Evolutionary conservation across 192 early-diverging fungal species (phyloP).

Genomic region (Coemansia sp.): DNA sequence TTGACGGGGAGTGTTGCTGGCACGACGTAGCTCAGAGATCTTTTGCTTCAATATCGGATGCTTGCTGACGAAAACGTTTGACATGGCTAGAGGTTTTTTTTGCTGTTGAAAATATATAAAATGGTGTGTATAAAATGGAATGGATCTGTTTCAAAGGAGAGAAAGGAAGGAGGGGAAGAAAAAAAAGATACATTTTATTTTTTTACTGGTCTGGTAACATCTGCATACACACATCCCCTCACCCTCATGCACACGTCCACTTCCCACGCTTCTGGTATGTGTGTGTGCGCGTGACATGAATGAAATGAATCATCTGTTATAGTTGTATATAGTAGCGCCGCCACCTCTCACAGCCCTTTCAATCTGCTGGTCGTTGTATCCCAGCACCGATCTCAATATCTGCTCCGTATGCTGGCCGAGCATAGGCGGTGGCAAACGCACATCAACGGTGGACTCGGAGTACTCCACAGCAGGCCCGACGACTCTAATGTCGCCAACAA

Average conservation of each 20-base stretch:
- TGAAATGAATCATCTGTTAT: constrained; percentile 7
- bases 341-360: constrained; percentile 29
- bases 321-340: constrained; percentile 29
- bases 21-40: constrained; percentile 61
- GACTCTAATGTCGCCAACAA: constrained; percentile 75
- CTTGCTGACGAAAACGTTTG: constrained; percentile 39
- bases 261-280: background rate
- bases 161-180: background rate
- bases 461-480: constrained; percentile 80
- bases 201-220: background rate
- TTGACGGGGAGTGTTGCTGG: constrained; percentile 48
- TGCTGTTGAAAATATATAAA: no score
- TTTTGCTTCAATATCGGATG: constrained; percentile 66
- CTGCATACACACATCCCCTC: background rate
- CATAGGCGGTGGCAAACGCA: constrained; percentile 76
- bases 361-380: constrained; percentile 66
- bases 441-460: constrained; percentile 62
- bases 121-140: no score
- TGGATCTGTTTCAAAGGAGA: background rate
- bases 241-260: background rate
- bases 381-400: constrained; percentile 66
- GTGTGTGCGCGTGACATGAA: background rate
- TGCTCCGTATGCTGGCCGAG: constrained; percentile 90
- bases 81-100: background rate
- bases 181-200: no score